Base-by-base conservation (phyloP, 1,139 yeast genomes). In the Debaryomycetaceae sp. region DNA sequence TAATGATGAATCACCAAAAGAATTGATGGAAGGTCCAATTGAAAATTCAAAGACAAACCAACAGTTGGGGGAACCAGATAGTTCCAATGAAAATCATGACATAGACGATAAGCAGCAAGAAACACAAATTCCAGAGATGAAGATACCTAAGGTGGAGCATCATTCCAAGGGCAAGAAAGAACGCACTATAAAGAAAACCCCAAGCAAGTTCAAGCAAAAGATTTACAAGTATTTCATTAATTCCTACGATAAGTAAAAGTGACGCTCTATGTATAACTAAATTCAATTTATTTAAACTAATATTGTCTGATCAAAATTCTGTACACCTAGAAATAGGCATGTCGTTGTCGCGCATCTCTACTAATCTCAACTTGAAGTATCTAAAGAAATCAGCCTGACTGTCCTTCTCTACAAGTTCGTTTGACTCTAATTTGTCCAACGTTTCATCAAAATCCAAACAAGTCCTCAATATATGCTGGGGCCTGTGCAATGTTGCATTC, bases 141-240 rank as follows among this genome's bases (percentile, higher is more conserved):
- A n/a, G n/a, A 22, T 22, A 22, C 26, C 26, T 3, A 8, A 22
- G 11, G 26, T 22, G 11, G 3, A 22, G 7, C 26, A 22, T 22
- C 26, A 8, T 11, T 11, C 26, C 26, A 22, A 22, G 26, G 32
- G 34, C 9, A 38, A 38, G 30, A 43, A 35, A 13, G 39, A 41
- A 34, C 49, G 48, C 32, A 35, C 44, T n/a, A 32, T 13, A 13
- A 35, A 38, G n/a, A 58, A 55, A 42, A 55, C 54, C 35, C 35
- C 47, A n/a, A 48, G 49, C 31, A 60, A 58, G 40, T 66, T 70
- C 46, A 69, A 59, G 42, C 57, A 60, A 30, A 65, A 53, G 42
- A 50, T 70, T 33, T 58, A 57, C 48, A 69, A 67, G 46, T 63
- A 61, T 41, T 70, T 70, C 44, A 57, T 70, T 14, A 65, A 62